These are phyloP conservation scores for Apiospora aurea DNA, from an alignment of 2,329 filamentous ascomycete genomes.

Conservation along the genomic window DNA sequence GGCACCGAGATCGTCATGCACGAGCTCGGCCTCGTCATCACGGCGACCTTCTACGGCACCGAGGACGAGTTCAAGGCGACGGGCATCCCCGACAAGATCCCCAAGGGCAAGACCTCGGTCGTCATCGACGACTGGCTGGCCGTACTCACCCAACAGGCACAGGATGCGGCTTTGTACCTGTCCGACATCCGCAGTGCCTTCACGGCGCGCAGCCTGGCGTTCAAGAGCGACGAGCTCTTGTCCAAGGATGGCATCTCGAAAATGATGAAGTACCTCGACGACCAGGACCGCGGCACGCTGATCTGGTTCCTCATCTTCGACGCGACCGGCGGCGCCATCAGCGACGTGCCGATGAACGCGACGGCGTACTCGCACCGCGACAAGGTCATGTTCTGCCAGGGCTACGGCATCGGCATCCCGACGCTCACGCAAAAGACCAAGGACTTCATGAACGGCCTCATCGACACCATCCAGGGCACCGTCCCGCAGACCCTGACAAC, in stretches of 20 bases:
- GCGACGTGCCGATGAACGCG: constrained; percentile 60
- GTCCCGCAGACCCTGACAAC: constrained; percentile 53
- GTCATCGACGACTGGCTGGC: constrained; percentile 70
- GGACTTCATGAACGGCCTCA: constrained; percentile 59
- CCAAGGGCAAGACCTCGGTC: constrained; percentile 50
- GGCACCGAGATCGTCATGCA: constrained; percentile 63
- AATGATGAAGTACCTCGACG: constrained; percentile 62
- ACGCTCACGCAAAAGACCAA: constrained; percentile 53
- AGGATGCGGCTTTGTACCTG: constrained; percentile 55
- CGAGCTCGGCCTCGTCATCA: constrained; percentile 61
- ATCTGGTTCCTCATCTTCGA: constrained; percentile 71
- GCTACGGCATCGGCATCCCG: constrained; percentile 61
- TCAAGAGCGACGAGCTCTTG: constrained; percentile 57
- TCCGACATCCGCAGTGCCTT: constrained; percentile 58
- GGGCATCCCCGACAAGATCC: constrained; percentile 57
- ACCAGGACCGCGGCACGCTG: constrained; percentile 55
- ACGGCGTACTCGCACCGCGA: constrained; percentile 71
- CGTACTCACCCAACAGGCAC: constrained; percentile 59
- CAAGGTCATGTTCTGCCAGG: constrained; percentile 69
- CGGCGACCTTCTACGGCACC: constrained; percentile 68
- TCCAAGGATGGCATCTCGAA: constrained; percentile 51
- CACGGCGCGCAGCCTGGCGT: constrained; percentile 64
- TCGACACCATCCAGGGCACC: constrained; percentile 49
- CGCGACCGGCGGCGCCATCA: constrained; percentile 65
- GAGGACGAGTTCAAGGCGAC: constrained; percentile 60